Conservation (phyloP, 768 basidiomycete species). For the Dacryopinax primogenitus region DNA sequence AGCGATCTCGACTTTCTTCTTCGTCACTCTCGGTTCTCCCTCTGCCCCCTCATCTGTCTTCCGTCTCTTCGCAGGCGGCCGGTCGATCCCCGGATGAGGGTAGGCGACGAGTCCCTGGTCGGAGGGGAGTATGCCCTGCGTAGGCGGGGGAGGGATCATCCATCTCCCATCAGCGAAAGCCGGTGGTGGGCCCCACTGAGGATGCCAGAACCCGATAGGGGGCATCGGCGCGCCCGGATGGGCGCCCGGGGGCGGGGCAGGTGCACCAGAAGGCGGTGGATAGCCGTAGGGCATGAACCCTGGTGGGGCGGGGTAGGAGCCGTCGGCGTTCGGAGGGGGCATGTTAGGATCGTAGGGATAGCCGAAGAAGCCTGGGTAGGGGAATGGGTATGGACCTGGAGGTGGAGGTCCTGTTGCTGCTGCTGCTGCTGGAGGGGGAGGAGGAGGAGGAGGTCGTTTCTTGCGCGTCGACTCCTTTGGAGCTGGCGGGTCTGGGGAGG, state of each 20-base stretch:
- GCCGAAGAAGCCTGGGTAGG: not conserved
- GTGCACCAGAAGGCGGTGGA: not conserved
- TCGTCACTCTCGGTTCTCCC: not conserved
- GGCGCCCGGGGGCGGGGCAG: not conserved
- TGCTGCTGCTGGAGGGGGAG: not conserved
- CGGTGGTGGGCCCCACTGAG: not conserved
- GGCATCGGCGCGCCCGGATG: not conserved
- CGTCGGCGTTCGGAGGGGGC: not conserved
- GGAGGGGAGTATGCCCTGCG: too few relatives aligned
- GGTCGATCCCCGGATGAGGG: too few relatives aligned
- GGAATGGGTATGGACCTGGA: slow-evolving; percentile 1
- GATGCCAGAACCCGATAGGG: not conserved
- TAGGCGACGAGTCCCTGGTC: too few relatives aligned
- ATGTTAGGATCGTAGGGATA: not conserved
- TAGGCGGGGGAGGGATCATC: not conserved
- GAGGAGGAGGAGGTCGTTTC: not conserved
- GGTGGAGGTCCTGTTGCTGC: not conserved
- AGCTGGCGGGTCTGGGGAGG: not conserved
- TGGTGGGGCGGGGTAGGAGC: not conserved
- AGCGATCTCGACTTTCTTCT: slow-evolving; percentile 3
- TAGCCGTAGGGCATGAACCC: not conserved
- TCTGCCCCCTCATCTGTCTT: not conserved
- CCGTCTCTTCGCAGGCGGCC: not conserved
- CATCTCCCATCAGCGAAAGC: not conserved
- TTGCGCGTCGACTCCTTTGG: not conserved